Evolutionary conservation across 148 eudicot species (phyloP), one percentile per base, ranked within the genome.

Genomic region (Silene latifolia): DNA sequence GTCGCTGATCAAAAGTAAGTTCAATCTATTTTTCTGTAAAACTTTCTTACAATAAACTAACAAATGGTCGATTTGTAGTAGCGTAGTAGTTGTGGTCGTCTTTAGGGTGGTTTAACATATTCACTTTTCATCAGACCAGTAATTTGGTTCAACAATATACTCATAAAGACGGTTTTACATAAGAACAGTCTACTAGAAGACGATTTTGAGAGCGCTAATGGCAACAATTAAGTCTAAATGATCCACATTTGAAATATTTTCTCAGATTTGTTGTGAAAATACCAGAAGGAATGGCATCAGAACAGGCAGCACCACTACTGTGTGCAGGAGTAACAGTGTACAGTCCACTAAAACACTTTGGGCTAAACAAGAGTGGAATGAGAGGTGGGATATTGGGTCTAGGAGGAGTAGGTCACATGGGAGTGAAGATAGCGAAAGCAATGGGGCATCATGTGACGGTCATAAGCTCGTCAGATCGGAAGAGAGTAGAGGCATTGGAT

Each of bases 371-470:
- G 12, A 85, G 85, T 63, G 99, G 97, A 54, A 82, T 95, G 4
- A 85, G 80, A 82, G 97, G 97, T 0, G 97, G 90, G 1, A 92
- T 95, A 72, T 72, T 92, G 79, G 99, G 99, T 32, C 89, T 95
- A 0, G 99, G 99, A 19, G 99, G 99, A 11, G 99, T 95, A 54
- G 97, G 99, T 27, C 99, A 95, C 68, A 92, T 94, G 98, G 98
- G 98, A 5, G 98, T 94, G 17, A 87, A 87, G 69, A 87, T 94
- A 53, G 98, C 97, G 6, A 94, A 94, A 77, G 96, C 96, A 12
- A 89, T 94, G 98, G 98, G 97, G 27, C 98, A 94, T 53, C 89
- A 94, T 69, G 97, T 92, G 53, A 85, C 91, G 1, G 98, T 94
- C 12, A 86, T 94, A 32, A 91, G 97, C 85, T 94, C 98, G 0